phyloP scores from a whole-genome alignment of 2,329 filamentous ascomycete species.

The Laburnicola sp. region DNA sequence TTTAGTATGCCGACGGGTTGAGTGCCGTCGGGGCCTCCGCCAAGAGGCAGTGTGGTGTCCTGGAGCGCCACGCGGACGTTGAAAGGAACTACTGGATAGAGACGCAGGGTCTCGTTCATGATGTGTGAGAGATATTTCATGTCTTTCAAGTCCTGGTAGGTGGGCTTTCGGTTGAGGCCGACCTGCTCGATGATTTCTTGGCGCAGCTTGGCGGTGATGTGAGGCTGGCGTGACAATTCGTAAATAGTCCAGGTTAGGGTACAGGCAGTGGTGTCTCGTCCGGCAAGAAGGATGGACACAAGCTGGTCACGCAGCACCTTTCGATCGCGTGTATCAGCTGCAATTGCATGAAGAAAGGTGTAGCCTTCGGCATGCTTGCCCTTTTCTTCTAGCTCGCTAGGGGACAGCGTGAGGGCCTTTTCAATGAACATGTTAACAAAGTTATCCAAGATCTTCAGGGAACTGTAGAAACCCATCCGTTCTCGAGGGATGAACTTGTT shows the following conservation, averaged over 20 bases:
- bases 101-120: conserved; percentile 46
- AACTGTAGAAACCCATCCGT: conserved; percentile 62
- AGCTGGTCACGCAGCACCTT: conserved; percentile 81
- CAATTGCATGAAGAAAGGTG: conserved; percentile 85
- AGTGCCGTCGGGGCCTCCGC: conserved; percentile 29
- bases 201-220: conserved; percentile 68
- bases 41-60: conserved; percentile 48
- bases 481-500: conserved; percentile 64
- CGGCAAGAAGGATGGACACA: conserved; percentile 72
- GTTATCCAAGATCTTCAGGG: conserved; percentile 69
- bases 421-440: conserved; percentile 82
- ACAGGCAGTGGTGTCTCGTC: conserved; percentile 82
- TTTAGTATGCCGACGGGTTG: conserved; percentile 29
- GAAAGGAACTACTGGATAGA: conserved; percentile 56
- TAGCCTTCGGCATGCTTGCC: conserved; percentile 72
- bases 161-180: conserved; percentile 62
- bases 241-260: conserved; percentile 82
- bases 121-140: conserved; percentile 71
- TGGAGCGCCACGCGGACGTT: conserved; percentile 53
- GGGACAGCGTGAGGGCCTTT: conserved; percentile 67
- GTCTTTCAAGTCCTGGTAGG: conserved; percentile 78
- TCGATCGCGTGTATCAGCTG: conserved; percentile 70
- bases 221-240: conserved; percentile 73
- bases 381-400: conserved; percentile 72
- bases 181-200: conserved; percentile 70